phyloP scores from a whole-genome alignment of 73 alveolate genomes.

The Paramecium sonneborni region DNA sequence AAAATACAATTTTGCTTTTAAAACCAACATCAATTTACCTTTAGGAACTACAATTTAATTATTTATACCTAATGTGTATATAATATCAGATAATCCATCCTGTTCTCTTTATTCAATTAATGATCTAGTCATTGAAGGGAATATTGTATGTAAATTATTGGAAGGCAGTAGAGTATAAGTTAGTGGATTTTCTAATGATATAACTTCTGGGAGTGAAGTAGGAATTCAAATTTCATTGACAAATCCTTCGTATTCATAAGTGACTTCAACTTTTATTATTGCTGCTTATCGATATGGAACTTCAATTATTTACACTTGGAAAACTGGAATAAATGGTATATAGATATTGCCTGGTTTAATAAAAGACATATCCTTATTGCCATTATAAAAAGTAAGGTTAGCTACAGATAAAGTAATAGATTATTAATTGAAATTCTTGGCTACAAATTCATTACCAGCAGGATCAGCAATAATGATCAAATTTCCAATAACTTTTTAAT shows the following conservation, averaged over 20 bases:
- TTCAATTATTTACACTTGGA: conserved; percentile 59
- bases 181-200: conserved; percentile 38
- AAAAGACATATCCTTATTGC: neutral
- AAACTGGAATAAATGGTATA: conserved; percentile 39
- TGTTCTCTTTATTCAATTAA: conserved; percentile 59
- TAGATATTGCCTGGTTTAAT: conserved; percentile 62
- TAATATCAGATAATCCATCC: conserved; percentile 56
- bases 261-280: conserved; percentile 44
- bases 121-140: conserved; percentile 45
- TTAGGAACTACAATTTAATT: conserved; percentile 29
- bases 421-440: conserved; percentile 50
- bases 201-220: conserved; percentile 51
- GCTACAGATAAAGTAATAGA: conserved; percentile 52
- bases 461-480: conserved; percentile 32
- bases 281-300: conserved; percentile 62
- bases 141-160: neutral
- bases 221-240: conserved; percentile 59
- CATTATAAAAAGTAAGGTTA: neutral
- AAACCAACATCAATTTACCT: conserved; percentile 61
- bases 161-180: conserved; percentile 4
- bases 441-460: conserved; percentile 49
- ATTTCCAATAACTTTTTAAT: conserved; percentile 30
- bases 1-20: conserved; percentile 62
- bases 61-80: conserved; percentile 55
- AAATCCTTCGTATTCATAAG: conserved; percentile 51